Conservation (phyloP, 176 grass and related monocot species). For the Puya raimondii region DNA sequence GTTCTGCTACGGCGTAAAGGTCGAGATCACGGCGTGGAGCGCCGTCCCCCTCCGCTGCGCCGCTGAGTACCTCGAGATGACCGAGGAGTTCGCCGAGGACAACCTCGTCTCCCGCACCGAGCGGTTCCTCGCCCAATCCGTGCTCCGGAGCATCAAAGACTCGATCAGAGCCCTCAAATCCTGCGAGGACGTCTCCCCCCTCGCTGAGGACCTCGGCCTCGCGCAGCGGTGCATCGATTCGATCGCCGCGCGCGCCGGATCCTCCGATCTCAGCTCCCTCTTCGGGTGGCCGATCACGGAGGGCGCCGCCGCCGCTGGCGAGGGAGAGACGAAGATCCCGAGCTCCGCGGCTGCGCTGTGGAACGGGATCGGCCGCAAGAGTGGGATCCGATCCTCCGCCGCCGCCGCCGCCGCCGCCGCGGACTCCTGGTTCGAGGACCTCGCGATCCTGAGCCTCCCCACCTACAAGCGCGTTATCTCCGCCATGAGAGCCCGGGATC, state of each 20-base stretch:
- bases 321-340: neutral
- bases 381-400: slow-evolving; percentile 2
- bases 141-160: slow-evolving; percentile 60
- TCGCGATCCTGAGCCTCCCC: slow-evolving; percentile 50
- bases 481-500: slow-evolving; percentile 61
- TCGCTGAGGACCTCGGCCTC: slow-evolving; percentile 64
- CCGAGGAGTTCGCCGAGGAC: slow-evolving; percentile 69
- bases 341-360: neutral
- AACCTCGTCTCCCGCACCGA: slow-evolving; percentile 82
- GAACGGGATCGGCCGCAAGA: slow-evolving; percentile 17
- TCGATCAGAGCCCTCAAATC: slow-evolving; percentile 71
- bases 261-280: slow-evolving; percentile 55
- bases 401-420: neutral
- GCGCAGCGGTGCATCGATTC: slow-evolving; percentile 70
- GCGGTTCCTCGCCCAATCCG: slow-evolving; percentile 52
- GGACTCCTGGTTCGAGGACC: slow-evolving; percentile 73
- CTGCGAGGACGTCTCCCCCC: slow-evolving; percentile 59
- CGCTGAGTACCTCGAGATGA: slow-evolving; percentile 77
- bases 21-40: slow-evolving; percentile 68
- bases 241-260: slow-evolving; percentile 50
- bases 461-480: slow-evolving; percentile 70
- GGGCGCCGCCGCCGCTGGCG: slow-evolving; percentile 6
- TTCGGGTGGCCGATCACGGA: slow-evolving; percentile 82
- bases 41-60: slow-evolving; percentile 70
- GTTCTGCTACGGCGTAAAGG: slow-evolving; percentile 97